Evolutionary conservation across 352 stramenopile species (phyloP).

Genomic region (Phytophthora citrophthora): DNA sequence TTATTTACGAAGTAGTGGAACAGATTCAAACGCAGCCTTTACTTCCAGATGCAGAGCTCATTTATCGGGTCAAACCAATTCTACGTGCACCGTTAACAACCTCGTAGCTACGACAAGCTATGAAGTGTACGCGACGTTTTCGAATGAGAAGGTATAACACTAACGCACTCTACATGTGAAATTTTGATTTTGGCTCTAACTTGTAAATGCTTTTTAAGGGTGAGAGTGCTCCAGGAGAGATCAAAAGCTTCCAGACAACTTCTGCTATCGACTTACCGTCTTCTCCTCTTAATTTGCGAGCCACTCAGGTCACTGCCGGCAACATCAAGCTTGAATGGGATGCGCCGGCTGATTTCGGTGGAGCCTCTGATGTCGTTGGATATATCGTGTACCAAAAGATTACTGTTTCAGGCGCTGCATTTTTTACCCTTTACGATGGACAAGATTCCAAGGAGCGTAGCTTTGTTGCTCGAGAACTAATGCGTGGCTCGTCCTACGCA

Average conservation of each 20-base stretch:
- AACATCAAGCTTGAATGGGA: constrained; percentile 68
- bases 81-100: constrained; percentile 43
- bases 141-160: constrained; percentile 44
- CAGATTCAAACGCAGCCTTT: constrained; percentile 14
- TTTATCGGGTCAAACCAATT: neutral
- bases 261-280: constrained; percentile 47
- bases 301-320: constrained; percentile 46
- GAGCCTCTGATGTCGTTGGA: constrained; percentile 41
- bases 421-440: constrained; percentile 61
- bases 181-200: too few species aligned
- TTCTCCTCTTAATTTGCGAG: constrained; percentile 41
- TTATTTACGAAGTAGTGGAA: constrained; percentile 34
- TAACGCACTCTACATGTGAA: too few species aligned
- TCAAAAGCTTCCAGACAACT: constrained; percentile 29
- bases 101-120: constrained; percentile 49
- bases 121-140: constrained; percentile 49
- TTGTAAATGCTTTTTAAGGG: constrained; percentile 31
- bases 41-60: constrained; percentile 20
- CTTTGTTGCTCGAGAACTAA: constrained; percentile 36
- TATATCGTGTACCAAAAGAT: constrained; percentile 62
- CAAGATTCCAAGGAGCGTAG: constrained; percentile 41
- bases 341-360: constrained; percentile 53
- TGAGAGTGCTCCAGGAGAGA: constrained; percentile 30
- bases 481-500: constrained; percentile 37
- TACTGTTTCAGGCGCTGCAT: constrained; percentile 18